A percentile compares a stretch with the other conserved stretches of the same genome.
phyloP scores from a whole-genome alignment of 202 grass and related monocot species.

The Musa balbisiana region DNA sequence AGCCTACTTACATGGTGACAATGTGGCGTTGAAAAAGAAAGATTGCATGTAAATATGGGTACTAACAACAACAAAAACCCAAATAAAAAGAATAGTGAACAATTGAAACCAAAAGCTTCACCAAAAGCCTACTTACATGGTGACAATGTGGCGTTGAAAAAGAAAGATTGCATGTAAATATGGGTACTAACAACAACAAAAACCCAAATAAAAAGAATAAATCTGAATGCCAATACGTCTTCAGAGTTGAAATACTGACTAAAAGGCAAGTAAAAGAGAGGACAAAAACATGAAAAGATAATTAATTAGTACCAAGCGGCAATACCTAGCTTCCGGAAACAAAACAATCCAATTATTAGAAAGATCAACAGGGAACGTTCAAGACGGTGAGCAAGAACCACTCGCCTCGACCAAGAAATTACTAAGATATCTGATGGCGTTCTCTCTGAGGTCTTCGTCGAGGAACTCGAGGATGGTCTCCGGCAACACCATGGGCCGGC shows the following conservation, averaged over 20 bases:
- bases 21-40: too few relatives aligned
- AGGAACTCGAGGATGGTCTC: constrained; percentile 21
- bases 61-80: too few relatives aligned
- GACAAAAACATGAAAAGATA: not conserved
- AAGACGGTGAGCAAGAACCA: not conserved
- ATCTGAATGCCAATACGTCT: not conserved
- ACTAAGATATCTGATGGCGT: constrained; percentile 22
- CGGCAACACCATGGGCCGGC: constrained; percentile 8
- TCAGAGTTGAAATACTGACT: not conserved
- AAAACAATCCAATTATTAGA: not conserved
- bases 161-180: too few relatives aligned
- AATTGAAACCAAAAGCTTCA: too few relatives aligned
- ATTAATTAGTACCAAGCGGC: not conserved
- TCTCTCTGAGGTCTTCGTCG: constrained; percentile 13
- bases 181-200: too few relatives aligned
- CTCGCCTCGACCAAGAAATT: constrained; percentile 19
- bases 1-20: too few relatives aligned
- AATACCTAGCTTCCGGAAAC: not conserved
- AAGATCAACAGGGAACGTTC: not conserved
- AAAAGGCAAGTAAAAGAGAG: not conserved
- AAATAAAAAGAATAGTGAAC: not conserved
- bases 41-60: too few relatives aligned
- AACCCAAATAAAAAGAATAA: not conserved
- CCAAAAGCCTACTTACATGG: too few relatives aligned
- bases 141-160: too few relatives aligned